Conservation (phyloP, 2,329 filamentous ascomycete genomes). For the Botrytis pseudocinerea region DNA sequence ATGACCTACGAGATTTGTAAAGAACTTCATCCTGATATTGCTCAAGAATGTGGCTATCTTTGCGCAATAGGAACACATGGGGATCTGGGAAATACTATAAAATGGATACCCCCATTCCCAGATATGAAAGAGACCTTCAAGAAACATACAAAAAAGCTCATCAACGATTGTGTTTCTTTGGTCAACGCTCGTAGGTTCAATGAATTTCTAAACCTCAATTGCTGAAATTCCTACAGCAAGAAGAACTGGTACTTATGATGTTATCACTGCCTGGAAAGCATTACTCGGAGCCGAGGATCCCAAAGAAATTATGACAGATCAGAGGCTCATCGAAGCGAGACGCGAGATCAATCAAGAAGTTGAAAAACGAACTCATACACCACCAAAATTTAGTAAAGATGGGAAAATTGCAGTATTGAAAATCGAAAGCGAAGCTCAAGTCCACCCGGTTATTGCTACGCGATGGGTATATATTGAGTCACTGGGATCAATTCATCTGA, state of each 20-base stretch:
- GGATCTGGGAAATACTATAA: slow-evolving; percentile 63
- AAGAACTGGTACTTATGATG: slow-evolving; percentile 60
- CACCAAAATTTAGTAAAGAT: slow-evolving; percentile 64
- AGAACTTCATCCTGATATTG: slow-evolving; percentile 53
- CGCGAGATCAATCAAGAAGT: slow-evolving; percentile 62
- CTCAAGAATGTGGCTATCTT: slow-evolving; percentile 57
- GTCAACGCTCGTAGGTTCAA: slow-evolving; percentile 56
- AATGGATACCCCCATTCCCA: slow-evolving; percentile 67
- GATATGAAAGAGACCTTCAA: slow-evolving; percentile 64
- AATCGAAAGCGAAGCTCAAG: slow-evolving; percentile 60
- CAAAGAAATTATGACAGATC: slow-evolving; percentile 51
- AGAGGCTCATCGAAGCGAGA: slow-evolving; percentile 53
- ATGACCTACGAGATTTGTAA: slow-evolving; percentile 65
- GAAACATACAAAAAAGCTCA: slow-evolving; percentile 57
- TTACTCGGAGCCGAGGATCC: slow-evolving; percentile 54
- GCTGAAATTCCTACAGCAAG: slow-evolving; percentile 44
- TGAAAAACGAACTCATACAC: slow-evolving; percentile 59
- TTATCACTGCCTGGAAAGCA: slow-evolving; percentile 60
- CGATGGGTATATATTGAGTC: slow-evolving; percentile 49
- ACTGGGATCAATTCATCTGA: no score
- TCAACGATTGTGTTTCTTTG: slow-evolving; percentile 63
- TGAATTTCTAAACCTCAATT: background rate
- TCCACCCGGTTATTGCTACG: slow-evolving; percentile 68
- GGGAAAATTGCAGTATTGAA: slow-evolving; percentile 62
- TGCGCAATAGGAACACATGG: slow-evolving; percentile 66